Evolutionary conservation across 768 basidiomycete species (phyloP), one percentile per base, ranked within the genome.

Genomic region (Trametes villosa): DNA sequence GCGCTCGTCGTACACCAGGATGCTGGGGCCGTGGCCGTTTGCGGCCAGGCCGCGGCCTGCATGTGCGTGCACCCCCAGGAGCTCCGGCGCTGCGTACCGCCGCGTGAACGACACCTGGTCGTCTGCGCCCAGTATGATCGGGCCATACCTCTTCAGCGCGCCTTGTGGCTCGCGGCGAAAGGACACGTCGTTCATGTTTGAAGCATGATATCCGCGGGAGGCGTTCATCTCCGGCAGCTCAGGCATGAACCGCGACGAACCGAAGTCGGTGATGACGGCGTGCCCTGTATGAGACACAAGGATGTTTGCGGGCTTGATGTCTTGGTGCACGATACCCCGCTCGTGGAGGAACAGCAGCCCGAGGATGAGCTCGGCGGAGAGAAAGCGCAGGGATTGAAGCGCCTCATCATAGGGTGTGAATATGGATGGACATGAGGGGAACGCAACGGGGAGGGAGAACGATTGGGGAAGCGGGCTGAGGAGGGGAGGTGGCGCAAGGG

Each of bases 51-150:
- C 36, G n/a, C n/a, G 20, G 3, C 31, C 36, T 12, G 27, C 20
- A 24, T 38, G 44, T 20, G 50, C 45, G 22, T 57, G 33, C 41
- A 40, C 31, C 13, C 52, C 55, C 8, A 65, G 48, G 3, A 65
- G 56, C 60, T 65, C 64, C n/a, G 64, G 64, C 4, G 64, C 64
- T 20, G 64, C 60, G 38, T 65, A 65, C 33, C 60, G 57, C 36
- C 51, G 55, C 53, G 64, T 65, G 60, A 54, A 65, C 24, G 64
- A 62, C 46, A 65, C 45, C 49, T 60, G 54, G 36, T 65, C 60
- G 45, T 65, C 47, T 9, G 60, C 36, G 31, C 27, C 31, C 17
- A 65, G 29, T 9, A 65, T 44, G 44, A 62, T 62, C 26, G 60
- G 48, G 15, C 57, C 60, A 22, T 54, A 65, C 5, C 42, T 24